Percentiles rank a stretch among this genome's conserved stretches.
These are phyloP conservation scores for Albifimbria verrucaria DNA, from an alignment of 2,329 filamentous ascomycete species.

Conservation along the genomic window DNA sequence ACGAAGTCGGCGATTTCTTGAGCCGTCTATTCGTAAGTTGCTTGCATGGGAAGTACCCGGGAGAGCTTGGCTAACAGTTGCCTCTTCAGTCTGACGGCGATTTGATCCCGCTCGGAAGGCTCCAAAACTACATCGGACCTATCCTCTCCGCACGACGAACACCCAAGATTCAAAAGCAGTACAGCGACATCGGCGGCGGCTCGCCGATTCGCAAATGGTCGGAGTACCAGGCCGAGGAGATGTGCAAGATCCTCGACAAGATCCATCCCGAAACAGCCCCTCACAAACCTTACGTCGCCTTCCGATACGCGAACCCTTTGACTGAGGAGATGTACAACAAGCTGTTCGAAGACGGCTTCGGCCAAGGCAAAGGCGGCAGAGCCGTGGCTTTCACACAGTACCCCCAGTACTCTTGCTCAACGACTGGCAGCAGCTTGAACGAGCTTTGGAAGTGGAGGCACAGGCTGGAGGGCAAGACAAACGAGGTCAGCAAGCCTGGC, in stretches of 20 bases:
- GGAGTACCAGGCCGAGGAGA: constrained; percentile 87
- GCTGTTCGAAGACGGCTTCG: constrained; percentile 85
- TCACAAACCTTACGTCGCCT: constrained; percentile 96
- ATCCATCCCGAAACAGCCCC: constrained; percentile 90
- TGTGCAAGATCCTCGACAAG: constrained; percentile 95
- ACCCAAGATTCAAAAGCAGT: constrained; percentile 95
- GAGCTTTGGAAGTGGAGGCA: constrained; percentile 98
- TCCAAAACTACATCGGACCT: constrained; percentile 88
- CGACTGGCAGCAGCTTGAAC: constrained; percentile 92
- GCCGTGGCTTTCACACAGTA: constrained; percentile 98
- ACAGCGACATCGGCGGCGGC: constrained; percentile 92
- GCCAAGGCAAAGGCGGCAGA: constrained; percentile 81
- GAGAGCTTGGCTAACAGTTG: constrained; percentile 8
- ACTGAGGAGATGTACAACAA: constrained; percentile 91
- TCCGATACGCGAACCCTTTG: constrained; percentile 88
- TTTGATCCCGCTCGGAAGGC: constrained; percentile 87
- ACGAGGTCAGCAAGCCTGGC: constrained; percentile 52
- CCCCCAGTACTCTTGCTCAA: constrained; percentile 97
- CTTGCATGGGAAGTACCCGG: constrained; percentile 3
- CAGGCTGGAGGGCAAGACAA: constrained; percentile 74
- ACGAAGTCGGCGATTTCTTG: constrained; percentile 86
- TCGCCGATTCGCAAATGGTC: constrained; percentile 98
- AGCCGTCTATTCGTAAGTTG: constrained; percentile 81
- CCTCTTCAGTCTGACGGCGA: constrained; percentile 77
- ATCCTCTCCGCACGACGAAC: constrained; percentile 83